A percentile compares a stretch with the other conserved stretches of the same genome.
phyloP scores from a whole-genome alignment of 2,329 filamentous ascomycete species.

The Colletotrichum cordylinicola region DNA sequence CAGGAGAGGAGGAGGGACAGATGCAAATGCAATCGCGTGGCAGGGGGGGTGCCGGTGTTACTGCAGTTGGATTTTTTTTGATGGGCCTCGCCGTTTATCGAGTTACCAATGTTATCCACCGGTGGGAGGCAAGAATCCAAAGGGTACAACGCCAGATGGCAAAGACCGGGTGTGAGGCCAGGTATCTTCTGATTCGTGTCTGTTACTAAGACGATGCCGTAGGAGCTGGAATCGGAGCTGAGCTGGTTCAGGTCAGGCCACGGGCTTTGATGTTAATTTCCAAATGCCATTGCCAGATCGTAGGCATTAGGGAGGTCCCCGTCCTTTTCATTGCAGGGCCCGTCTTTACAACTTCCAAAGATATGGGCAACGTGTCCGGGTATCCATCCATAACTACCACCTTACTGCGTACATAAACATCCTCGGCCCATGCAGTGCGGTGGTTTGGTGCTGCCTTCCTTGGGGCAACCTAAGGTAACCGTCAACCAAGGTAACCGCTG shows the following conservation, averaged over 20 bases:
- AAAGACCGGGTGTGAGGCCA: neutral
- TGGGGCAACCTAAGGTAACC: neutral
- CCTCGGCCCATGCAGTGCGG: neutral
- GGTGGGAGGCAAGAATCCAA: neutral
- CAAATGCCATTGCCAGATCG: neutral
- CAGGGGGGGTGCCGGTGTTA: neutral
- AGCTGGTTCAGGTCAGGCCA: neutral
- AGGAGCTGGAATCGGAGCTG: neutral
- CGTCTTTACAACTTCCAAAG: neutral
- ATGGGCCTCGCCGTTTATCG: neutral
- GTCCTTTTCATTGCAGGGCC: neutral
- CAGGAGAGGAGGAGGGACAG: neutral
- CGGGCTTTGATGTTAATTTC: neutral
- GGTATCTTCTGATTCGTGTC: neutral
- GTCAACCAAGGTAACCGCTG: neutral
- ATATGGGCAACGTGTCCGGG: neutral
- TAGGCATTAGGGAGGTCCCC: neutral
- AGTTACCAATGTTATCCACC: slow-evolving; percentile 10
- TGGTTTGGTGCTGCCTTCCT: neutral
- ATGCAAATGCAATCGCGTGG: neutral
- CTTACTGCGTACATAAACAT: neutral
- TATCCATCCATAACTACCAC: neutral
- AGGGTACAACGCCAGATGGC: neutral
- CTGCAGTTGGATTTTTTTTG: neutral
- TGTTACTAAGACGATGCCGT: neutral